Conservation (phyloP, 1,284 basidiomycete species). For the Coniferiporia weirii region DNA sequence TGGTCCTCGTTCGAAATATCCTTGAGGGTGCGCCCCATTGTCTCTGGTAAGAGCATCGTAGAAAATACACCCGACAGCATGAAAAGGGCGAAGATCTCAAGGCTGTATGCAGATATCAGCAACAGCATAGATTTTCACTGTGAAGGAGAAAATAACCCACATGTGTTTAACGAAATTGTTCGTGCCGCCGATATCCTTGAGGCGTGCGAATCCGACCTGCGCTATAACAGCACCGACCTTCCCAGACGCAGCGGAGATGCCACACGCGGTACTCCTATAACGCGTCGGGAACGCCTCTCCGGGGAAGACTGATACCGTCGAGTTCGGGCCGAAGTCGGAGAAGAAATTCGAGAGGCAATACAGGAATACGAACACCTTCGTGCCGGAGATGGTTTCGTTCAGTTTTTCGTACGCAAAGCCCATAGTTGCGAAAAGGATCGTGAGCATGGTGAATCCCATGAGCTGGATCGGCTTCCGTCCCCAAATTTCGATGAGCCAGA, state of each 20-base stretch:
- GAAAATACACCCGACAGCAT: conserved; percentile 58
- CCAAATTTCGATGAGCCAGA: conserved; percentile 46
- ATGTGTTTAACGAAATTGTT: conserved; percentile 35
- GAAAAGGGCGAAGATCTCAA: conserved; percentile 52
- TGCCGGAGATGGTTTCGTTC: conserved; percentile 32
- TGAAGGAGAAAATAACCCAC: conserved; percentile 20
- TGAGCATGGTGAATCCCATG: conserved; percentile 55
- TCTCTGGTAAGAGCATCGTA: conserved; percentile 59
- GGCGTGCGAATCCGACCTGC: conserved; percentile 52
- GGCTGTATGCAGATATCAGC: conserved; percentile 22
- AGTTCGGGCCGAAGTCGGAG: conserved; percentile 64
- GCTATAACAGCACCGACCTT: conserved; percentile 68
- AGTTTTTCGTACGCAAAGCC: conserved; percentile 55
- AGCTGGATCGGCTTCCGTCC: conserved; percentile 51
- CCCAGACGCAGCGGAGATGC: conserved; percentile 64
- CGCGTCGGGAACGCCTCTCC: conserved; percentile 74
- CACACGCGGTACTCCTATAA: conserved; percentile 67
- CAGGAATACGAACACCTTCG: conserved; percentile 52
- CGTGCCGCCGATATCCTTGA: conserved; percentile 46
- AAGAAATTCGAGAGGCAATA: conserved; percentile 59
- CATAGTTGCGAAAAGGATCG: conserved; percentile 46
- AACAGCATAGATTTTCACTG: background rate
- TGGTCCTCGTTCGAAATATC: conserved; percentile 52
- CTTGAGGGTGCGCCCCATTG: conserved; percentile 52
- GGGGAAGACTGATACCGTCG: conserved; percentile 68